Base-by-base conservation (phyloP, 73 alveolate species). In the Paramecium caudatum region DNA sequence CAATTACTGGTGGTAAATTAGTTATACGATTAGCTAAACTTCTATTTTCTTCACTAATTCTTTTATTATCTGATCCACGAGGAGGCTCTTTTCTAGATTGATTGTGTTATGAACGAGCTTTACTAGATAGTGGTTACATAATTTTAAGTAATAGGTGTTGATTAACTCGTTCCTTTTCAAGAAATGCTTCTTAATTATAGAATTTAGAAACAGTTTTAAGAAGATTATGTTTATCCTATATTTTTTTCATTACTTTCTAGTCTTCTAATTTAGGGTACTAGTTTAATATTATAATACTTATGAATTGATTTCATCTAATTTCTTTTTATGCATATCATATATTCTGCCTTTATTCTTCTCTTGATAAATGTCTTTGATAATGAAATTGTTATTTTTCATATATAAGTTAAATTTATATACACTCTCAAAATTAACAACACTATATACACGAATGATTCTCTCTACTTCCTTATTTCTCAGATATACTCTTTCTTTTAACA, bases 1-100 rank as follows among this genome's bases (percentile, higher is more conserved):
- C 50, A 37, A 68, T 37, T 12, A 68, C 84, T 10, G 84, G 84
- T 32, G 84, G 84, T 68, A 68, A 68, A 68, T 68, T 68, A 0
- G 50, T 68, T 32, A 68, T 68, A 32, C 84, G 25, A 68, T 68
- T 68, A 1, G 84, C 84, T 68, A 68, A 36, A 32, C 36, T 34
- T 10, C 84, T 34, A 68, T 68, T 68, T 68, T 68, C 84, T 12
- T 68, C 84, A 37, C 50, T 33, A 13, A 68, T 68, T 3, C 50
- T 4, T 15, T 68, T 34, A n/a, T 47, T 68, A 37, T 37, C 61
- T 12, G 34, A 68, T 17, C 30, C 34, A 32, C 34, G 25, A 68
- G 61, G 48, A n/a, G 9, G 34, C 34, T 68, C 80, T 55, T 55
- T 55, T 55, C 46, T 34, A 10, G 84, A 68, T 68, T 32, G 5